Evolutionary conservation across 2,329 filamentous ascomycete species (phyloP), one percentile per base, ranked within the genome.

Genomic region (Fusarium albidum): DNA sequence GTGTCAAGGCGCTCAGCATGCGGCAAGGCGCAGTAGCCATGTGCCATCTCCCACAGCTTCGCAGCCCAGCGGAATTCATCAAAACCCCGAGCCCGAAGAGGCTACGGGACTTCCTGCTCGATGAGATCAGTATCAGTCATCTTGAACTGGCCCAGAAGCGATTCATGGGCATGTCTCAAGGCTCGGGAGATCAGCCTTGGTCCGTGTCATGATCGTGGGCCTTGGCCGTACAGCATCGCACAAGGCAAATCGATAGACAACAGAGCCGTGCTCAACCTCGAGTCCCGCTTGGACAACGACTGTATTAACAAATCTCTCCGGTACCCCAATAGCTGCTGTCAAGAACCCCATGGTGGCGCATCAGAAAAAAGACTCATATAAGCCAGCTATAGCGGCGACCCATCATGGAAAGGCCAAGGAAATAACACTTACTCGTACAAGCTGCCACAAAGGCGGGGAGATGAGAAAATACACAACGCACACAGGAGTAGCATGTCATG

Each of bases 51-150:
- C 7, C 44, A 28, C 38, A 5, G 49, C 59, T 61, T 41, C 54
- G 45, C 57, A 38, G 14, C 58, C 55, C 58, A 13, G n/a, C 58
- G 58, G 58, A 59, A 39, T 51, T 61, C 31, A 55, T 45, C 29
- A 35, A 55, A 55, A 41, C 31, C 32, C 58, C 58, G 58, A 61
- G 58, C 14, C 58, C 58, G 58, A 59, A 57, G 14, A 18, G 6
- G 9, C 15, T 6, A 28, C 21, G 17, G 7, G 17, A 14, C 21
- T 33, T 29, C 21, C n/a, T 26, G 26, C 18, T 28, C 12, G 15
- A 8, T 13, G 35, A 13, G 39, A 21, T 3, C 9, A 18, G 3
- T 13, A 37, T n/a, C 3, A 34, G 3, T 12, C 6, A 12, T 41
- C 9, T 31, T 6, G 13, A 37, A 33, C 3, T 27, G 14, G 7